Evolutionary conservation across 108 stramenopile genomes (phyloP).

Genomic region (Schizochytrium sp.): DNA sequence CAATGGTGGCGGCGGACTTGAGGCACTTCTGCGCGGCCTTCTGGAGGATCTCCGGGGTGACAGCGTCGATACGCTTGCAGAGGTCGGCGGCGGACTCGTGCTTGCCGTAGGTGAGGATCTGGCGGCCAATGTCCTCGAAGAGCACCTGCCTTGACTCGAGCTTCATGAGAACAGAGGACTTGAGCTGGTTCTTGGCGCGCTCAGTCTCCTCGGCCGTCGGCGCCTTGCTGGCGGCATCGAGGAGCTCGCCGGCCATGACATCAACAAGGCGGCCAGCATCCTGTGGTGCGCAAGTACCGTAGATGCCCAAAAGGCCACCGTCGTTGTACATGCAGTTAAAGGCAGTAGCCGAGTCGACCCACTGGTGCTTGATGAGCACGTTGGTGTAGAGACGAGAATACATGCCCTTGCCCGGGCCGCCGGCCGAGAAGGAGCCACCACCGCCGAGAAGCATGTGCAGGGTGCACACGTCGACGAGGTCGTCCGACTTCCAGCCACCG

Average conservation of each 20-base stretch:
- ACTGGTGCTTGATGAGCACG: slow-evolving; percentile 69
- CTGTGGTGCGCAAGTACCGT: slow-evolving; percentile 55
- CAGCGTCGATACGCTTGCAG: slow-evolving; percentile 79
- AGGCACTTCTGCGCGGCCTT: slow-evolving; percentile 61
- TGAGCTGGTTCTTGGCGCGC: slow-evolving; percentile 94
- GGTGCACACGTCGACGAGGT: slow-evolving; percentile 67
- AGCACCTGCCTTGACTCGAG: slow-evolving; percentile 82
- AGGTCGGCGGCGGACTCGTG: slow-evolving; percentile 69
- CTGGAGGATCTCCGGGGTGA: slow-evolving; percentile 76
- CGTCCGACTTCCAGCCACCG: slow-evolving; percentile 72
- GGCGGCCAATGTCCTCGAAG: slow-evolving; percentile 94
- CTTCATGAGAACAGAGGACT: slow-evolving; percentile 89
- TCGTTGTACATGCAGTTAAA: slow-evolving; percentile 77
- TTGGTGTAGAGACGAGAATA: slow-evolving; percentile 91
- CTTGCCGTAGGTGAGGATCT: slow-evolving; percentile 81
- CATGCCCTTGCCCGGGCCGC: slow-evolving; percentile 99
- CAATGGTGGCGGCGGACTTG: slow-evolving; percentile 8
- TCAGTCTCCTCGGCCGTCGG: slow-evolving; percentile 73
- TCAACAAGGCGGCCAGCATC: slow-evolving; percentile 52
- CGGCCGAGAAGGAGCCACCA: slow-evolving; percentile 82
- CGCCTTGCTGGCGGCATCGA: slow-evolving; percentile 50
- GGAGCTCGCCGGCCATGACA: slow-evolving; percentile 67
- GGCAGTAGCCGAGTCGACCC: slow-evolving; percentile 88
- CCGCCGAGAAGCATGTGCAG: slow-evolving; percentile 83
- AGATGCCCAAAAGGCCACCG: slow-evolving; percentile 80